These are phyloP conservation scores for Yamadazyma taylorii DNA, from an alignment of 1,139 yeast genomes.

Conservation along the genomic window DNA sequence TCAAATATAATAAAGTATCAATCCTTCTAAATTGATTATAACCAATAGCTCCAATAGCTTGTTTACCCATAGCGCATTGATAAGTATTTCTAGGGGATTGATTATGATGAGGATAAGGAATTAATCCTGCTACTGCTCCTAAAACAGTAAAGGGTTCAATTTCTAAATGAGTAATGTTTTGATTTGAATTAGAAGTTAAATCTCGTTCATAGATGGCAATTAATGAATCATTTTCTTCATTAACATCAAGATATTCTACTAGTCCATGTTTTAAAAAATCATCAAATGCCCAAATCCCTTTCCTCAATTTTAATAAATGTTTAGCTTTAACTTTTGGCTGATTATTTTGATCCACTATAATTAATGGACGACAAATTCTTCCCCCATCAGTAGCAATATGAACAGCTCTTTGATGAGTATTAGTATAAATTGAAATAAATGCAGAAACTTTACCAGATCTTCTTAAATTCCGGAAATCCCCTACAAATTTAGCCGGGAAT, in stretches of 20 bases:
- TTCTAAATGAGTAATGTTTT: constrained; percentile 78
- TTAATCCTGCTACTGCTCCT: constrained; percentile 98
- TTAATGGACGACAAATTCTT: constrained; percentile 94
- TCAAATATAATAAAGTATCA: constrained; percentile 86
- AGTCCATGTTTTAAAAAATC: constrained; percentile 83
- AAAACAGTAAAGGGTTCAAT: constrained; percentile 94
- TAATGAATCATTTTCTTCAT: constrained; percentile 93
- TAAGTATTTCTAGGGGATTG: constrained; percentile 98
- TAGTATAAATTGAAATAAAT: constrained; percentile 87
- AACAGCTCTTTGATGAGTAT: constrained; percentile 86
- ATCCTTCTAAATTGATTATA: constrained; percentile 95
- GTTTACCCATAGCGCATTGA: constrained; percentile 99
- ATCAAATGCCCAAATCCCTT: constrained; percentile 81
- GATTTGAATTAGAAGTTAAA: constrained; percentile 22
- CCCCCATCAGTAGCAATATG: constrained; percentile 99
- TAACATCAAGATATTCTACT: constrained; percentile 95
- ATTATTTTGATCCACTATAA: constrained; percentile 72
- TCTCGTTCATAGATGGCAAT: constrained; percentile 84
- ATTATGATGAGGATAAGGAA: constrained; percentile 99
- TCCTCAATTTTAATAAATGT: constrained; percentile 61
- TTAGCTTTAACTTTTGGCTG: constrained; percentile 67
- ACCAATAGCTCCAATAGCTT: constrained; percentile 98
- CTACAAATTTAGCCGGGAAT: constrained; percentile 79
- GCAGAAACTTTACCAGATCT: constrained; percentile 86
- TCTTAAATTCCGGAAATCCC: constrained; percentile 74